These are phyloP conservation scores for Dianthus caryophyllus DNA, from an alignment of 148 eudicot species.

Conservation along the genomic window DNA sequence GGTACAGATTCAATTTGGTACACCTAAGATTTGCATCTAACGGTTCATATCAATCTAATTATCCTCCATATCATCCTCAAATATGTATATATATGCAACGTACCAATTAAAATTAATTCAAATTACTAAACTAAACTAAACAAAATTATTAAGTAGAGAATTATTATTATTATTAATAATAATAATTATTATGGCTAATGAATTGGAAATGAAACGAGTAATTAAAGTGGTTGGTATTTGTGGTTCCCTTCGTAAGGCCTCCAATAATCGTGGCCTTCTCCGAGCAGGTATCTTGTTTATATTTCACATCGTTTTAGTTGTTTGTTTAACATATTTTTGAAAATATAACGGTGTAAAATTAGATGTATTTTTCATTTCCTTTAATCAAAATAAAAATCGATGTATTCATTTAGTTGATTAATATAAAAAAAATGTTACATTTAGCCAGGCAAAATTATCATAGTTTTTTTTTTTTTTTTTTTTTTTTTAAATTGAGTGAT, in stretches of 20 bases:
- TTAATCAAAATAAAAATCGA: no score
- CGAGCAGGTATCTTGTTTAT: constrained; percentile 41
- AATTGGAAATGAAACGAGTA: constrained; percentile 23
- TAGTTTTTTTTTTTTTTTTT: no score
- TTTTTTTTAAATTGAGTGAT: no score
- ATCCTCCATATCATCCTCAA: neutral
- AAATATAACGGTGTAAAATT: no score
- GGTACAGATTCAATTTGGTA: no score
- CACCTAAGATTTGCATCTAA: neutral
- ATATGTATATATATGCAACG: constrained; percentile 2
- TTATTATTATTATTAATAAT: no score
- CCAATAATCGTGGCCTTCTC: constrained; percentile 66
- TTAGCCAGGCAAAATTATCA: no score
- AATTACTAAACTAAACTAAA: neutral
- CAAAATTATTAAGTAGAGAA: neutral
- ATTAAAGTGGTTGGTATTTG: constrained; percentile 65
- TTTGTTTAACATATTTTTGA: no score
- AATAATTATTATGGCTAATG: constrained; percentile 14
- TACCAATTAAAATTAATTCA: neutral
- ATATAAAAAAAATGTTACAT: no score
- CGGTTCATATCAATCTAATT: neutral
- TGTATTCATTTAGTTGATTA: no score
- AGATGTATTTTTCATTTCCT: no score
- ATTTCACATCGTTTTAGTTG: no score
- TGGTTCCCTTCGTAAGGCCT: constrained; percentile 82